Evolutionary conservation across 805 yeast species (phyloP).

Genomic region (Myxozyma mucilagina): DNA sequence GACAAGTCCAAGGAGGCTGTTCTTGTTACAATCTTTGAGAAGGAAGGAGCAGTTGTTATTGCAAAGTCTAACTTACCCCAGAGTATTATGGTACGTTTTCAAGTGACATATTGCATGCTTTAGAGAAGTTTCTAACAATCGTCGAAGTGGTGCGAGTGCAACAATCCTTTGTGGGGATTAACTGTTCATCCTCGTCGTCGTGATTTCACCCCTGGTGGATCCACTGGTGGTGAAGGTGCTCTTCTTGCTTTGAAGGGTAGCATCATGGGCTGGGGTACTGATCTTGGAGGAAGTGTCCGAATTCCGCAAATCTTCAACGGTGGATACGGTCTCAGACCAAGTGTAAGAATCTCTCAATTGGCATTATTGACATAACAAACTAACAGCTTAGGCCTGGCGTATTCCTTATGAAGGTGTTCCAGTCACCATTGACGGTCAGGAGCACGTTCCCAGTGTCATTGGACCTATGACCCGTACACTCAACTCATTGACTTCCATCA

Average conservation of each 20-base stretch:
- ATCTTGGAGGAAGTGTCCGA: slow-evolving; percentile 57
- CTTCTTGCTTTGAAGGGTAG: slow-evolving; percentile 48
- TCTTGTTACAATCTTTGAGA: slow-evolving; percentile 49
- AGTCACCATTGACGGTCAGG: slow-evolving; percentile 52
- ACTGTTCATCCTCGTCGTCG: slow-evolving; percentile 51
- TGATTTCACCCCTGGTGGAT: slow-evolving; percentile 52
- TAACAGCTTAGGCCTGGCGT: slow-evolving; percentile 31
- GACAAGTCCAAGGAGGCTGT: slow-evolving; percentile 47
- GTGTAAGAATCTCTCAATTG: slow-evolving; percentile 1
- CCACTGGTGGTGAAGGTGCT: slow-evolving; percentile 62
- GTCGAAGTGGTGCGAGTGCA: slow-evolving; percentile 43
- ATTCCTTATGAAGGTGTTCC: slow-evolving; percentile 39
- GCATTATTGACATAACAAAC: not conserved
- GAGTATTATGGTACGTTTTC: slow-evolving; percentile 50
- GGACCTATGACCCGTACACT: slow-evolving; percentile 51
- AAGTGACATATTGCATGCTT: not conserved
- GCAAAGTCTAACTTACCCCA: slow-evolving; percentile 59
- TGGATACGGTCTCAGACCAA: slow-evolving; percentile 49
- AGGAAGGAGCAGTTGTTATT: slow-evolving; percentile 60
- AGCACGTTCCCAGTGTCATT: slow-evolving; percentile 52
- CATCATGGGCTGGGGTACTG: slow-evolving; percentile 56
- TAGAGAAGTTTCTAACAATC: not conserved
- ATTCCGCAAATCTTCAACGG: slow-evolving; percentile 51
- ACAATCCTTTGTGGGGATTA: slow-evolving; percentile 48
- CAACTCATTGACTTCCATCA: slow-evolving; percentile 45